Evolutionary conservation across 495 filamentous ascomycete species (phyloP).

Genomic region (Ramalina peruviana): DNA sequence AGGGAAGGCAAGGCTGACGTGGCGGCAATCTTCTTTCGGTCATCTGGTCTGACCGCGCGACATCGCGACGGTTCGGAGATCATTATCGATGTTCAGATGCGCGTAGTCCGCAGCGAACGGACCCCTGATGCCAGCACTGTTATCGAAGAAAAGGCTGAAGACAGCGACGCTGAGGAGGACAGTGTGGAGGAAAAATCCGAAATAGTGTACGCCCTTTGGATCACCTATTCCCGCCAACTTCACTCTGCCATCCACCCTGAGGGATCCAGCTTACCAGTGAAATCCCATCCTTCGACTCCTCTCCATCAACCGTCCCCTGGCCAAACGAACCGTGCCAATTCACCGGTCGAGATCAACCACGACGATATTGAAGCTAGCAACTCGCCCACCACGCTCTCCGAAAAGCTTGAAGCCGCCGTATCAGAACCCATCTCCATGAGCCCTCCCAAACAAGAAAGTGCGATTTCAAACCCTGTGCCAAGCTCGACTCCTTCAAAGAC

Average conservation of each 20-base stretch:
- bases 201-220: slow-evolving; percentile 89
- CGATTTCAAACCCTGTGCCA: slow-evolving; percentile 22
- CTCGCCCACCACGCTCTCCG: slow-evolving; percentile 46
- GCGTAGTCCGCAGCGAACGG: slow-evolving; percentile 79
- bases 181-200: slow-evolving; percentile 45
- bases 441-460: slow-evolving; percentile 27
- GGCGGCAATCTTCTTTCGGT: slow-evolving; percentile 59
- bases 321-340: slow-evolving; percentile 40
- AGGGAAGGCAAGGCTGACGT: slow-evolving; percentile 63
- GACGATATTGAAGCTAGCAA: slow-evolving; percentile 35
- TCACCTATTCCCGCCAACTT: slow-evolving; percentile 87
- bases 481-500: slow-evolving; percentile 16
- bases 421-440: slow-evolving; percentile 36
- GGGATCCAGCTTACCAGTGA: slow-evolving; percentile 41
- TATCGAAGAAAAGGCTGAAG: slow-evolving; percentile 30
- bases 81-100: slow-evolving; percentile 87
- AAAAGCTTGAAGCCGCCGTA: slow-evolving; percentile 63
- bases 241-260: slow-evolving; percentile 51
- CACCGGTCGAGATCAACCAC: slow-evolving; percentile 13
- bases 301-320: slow-evolving; percentile 66
- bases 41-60: slow-evolving; percentile 67
- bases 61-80: slow-evolving; percentile 86
- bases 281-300: slow-evolving; percentile 45
- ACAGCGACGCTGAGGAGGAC: slow-evolving; percentile 25
- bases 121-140: slow-evolving; percentile 24